Evolutionary conservation across 179 eudicot genomes (phyloP), one percentile per base, ranked within the genome.

Genomic region (Vitellaria paradoxa): DNA sequence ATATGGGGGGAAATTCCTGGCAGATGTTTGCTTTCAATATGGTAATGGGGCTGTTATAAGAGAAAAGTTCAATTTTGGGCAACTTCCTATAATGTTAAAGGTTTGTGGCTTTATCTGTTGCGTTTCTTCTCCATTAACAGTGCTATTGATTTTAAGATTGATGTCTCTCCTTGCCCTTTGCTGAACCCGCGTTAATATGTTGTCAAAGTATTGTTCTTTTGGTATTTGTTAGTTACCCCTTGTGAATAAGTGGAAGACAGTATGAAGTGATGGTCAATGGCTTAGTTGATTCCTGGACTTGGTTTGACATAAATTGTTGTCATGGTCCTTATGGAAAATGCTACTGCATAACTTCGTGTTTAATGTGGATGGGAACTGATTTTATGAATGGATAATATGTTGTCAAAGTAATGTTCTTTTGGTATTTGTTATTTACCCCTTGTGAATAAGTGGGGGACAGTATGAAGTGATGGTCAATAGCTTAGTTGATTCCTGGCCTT

Each of bases 71-170:
- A 76, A 79, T 77, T 86, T 96, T 78, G 98, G 99, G 57, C 88
- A 81, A 62, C 85, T 96, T 26, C 99, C 99, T 55, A 79, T 96
- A 40, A 93, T 96, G 99, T 76, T 96, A 65, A 93, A 85, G 99
- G 99, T 91, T 76, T 72, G 83, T 80, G 42, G 3, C 55, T 49
- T 20, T 62, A 50, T 68, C 53, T 62, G 5, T 49, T 37, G 21
- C 4, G 8, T 65, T 53, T 9, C 14, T 56, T 70, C 72, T 64
- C n/a, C 20, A 7, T 30, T 7, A 15, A 10, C 50, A 42, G 42
- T 57, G 55, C 7, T 49, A 50, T 45, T 57, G 12, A 14, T 59
- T 46, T 74, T 15, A 63, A 37, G 63, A 52, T 61, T n/a, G 67
- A 30, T 65, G 14, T 55, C 14, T 37, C 7, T 55, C 55, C 17